Evolutionary conservation across 345 rosid species (phyloP).

Genomic region (Barbarea vulgaris): DNA sequence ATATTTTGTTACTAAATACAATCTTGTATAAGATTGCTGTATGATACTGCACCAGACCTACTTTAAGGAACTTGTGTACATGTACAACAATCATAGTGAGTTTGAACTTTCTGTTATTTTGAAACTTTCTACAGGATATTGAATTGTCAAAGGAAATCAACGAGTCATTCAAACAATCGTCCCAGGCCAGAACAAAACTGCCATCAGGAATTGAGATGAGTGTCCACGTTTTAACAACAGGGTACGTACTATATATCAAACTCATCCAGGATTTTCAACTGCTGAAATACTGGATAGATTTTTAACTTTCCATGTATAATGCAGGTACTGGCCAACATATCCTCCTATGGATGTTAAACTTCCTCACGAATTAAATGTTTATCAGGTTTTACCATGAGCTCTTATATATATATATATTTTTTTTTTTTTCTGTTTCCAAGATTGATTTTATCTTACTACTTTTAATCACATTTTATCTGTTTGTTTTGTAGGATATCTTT

Average conservation of each 20-base stretch:
- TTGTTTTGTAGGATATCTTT: conserved; percentile 75
- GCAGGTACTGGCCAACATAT: conserved; percentile 99
- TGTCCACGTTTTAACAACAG: conserved; percentile 95
- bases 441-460: background rate
- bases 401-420: too few species aligned
- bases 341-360: conserved; percentile 99
- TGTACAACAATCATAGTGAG: conserved; percentile 5
- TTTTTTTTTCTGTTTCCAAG: conserved; percentile 13
- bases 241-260: conserved; percentile 48
- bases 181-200: conserved; percentile 94
- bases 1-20: background rate
- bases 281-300: background rate
- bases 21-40: conserved; percentile 13
- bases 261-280: conserved; percentile 3
- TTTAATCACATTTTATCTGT: conserved; percentile 2
- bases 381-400: conserved; percentile 67
- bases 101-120: conserved; percentile 16
- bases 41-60: background rate
- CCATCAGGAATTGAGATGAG: conserved; percentile 99
- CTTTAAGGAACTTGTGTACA: conserved; percentile 11
- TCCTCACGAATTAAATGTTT: conserved; percentile 96
- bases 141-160: conserved; percentile 96
- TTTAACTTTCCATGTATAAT: conserved; percentile 34
- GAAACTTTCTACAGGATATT: conserved; percentile 66
- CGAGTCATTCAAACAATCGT: conserved; percentile 94